Evolutionary conservation across 805 yeast species (phyloP), one percentile per base, ranked within the genome.

Genomic region (Yueomyces sp.): DNA sequence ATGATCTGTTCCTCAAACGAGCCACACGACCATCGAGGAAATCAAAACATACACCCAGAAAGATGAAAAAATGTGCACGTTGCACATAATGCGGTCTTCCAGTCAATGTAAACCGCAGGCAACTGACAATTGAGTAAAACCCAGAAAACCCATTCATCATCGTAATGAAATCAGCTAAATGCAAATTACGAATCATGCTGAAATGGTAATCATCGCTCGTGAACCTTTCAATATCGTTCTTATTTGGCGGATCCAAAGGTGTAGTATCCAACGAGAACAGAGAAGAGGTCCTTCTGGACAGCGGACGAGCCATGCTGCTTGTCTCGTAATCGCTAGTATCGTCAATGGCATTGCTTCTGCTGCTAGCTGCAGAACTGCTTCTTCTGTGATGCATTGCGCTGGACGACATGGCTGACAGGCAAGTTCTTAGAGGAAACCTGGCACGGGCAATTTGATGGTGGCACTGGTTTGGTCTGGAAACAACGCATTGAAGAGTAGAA

Each of bases 21-120:
- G 98, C 98, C 5, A 90, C 98, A 55, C 94, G 78, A 34, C 98
- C 98, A 61, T 92, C 98, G 61, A 92, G 84, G 61, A 92, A 87
- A 63, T 90, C 98, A 62, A 90, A 90, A 60, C 92, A 86, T 56
- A 90, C 75, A 4, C 98, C 98, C 52, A 90, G 68, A n/a, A 84
- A 72, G 39, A 87, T 85, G 65, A 84, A 86, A 51, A 82, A 79
- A 66, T 87, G 88, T 2, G 97, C 96, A 53, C 95, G 73, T 65
- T 83, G 90, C 32, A 80, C 75, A 60, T 83, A 82, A 56, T 78
- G 82, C 5, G 76, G 65, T 51, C 77, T 69, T 11, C 77, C 79
- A 3, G 90, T 83, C 42, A 78, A 67, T 4, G 88, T 77, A 62
- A 76, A 92, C 56, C 95, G 73, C 49, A 86, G 66, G 63, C 95